Evolutionary conservation across 139 green algal genomes (phyloP).

Genomic region (Chlamydomonas urium): DNA sequence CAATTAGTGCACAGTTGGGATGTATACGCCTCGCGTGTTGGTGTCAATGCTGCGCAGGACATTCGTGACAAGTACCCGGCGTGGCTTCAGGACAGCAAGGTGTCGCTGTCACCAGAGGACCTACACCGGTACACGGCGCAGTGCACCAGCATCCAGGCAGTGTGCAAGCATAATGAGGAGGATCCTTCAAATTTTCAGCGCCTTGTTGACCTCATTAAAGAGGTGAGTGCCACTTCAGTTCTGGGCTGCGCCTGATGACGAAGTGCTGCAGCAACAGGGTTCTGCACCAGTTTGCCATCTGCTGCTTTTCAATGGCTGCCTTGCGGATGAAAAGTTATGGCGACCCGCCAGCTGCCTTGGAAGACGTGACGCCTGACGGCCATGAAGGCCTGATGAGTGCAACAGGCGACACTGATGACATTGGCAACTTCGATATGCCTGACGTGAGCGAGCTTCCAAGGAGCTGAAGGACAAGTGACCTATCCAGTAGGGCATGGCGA

Average conservation of each 20-base stretch:
- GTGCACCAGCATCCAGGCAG: conserved; percentile 55
- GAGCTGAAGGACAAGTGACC: conserved; percentile 27
- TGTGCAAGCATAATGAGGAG: conserved; percentile 69
- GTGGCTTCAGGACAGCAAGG: conserved; percentile 71
- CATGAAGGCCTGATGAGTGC: too few relatives aligned
- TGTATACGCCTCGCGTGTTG: too few relatives aligned
- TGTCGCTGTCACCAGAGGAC: conserved; percentile 46
- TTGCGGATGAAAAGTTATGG: conserved; percentile 77
- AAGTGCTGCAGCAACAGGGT: too few relatives aligned
- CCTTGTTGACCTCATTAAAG: conserved; percentile 71
- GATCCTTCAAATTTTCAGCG: conserved; percentile 54
- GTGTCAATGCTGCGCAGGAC: too few relatives aligned
- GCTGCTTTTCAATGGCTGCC: too few relatives aligned
- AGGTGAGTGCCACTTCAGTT: too few relatives aligned
- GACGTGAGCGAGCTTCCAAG: conserved; percentile 14
- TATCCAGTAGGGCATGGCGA: too few relatives aligned
- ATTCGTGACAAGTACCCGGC: conserved; percentile 73
- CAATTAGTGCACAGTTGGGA: too few relatives aligned
- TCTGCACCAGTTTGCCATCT: too few relatives aligned
- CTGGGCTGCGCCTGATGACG: too few relatives aligned
- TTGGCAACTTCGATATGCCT: conserved; percentile 19
- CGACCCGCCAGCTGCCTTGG: conserved; percentile 75
- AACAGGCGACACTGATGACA: too few relatives aligned
- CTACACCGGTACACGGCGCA: conserved; percentile 61
- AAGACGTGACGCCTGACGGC: conserved; percentile 59